phyloP scores from a whole-genome alignment of 2,329 filamentous ascomycete species.

The Talaromyces verruculosus region DNA sequence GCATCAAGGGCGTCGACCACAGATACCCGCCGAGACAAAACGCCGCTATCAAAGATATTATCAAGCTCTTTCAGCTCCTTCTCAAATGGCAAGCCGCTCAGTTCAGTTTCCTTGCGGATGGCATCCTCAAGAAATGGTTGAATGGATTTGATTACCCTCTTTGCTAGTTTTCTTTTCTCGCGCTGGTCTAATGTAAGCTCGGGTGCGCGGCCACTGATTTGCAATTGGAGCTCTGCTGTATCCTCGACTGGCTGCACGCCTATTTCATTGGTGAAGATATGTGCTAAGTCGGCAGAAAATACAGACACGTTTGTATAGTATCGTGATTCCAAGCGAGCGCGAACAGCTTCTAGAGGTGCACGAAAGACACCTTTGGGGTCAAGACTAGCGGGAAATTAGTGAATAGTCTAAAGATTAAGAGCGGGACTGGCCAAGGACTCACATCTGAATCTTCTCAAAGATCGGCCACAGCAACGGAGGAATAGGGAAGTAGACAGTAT shows the following conservation, averaged over 20 bases:
- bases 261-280: conserved; percentile 57
- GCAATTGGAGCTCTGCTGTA: conserved; percentile 50
- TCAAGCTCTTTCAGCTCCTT: conserved; percentile 72
- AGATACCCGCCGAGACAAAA: conserved; percentile 55
- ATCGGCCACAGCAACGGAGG: conserved; percentile 73
- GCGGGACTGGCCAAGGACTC: conserved; percentile 48
- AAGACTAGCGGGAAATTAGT: conserved; percentile 37
- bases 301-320: conserved; percentile 60
- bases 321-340: conserved; percentile 55
- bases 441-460: conserved; percentile 77
- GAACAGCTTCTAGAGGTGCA: conserved; percentile 54
- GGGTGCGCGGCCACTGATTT: conserved; percentile 50
- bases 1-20: conserved; percentile 44
- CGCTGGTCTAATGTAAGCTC: conserved; percentile 64
- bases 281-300: conserved; percentile 60
- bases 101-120: conserved; percentile 75
- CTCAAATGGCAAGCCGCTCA: conserved; percentile 69
- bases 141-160: conserved; percentile 80
- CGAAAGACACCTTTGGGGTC: conserved; percentile 56
- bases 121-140: conserved; percentile 76
- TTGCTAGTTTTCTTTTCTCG: conserved; percentile 80
- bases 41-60: conserved; percentile 66
- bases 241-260: conserved; percentile 50
- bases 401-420: conserved; percentile 21
- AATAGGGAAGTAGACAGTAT: conserved; percentile 89